Conservation (phyloP, 768 basidiomycete species). For the Tylopilus felleus region DNA sequence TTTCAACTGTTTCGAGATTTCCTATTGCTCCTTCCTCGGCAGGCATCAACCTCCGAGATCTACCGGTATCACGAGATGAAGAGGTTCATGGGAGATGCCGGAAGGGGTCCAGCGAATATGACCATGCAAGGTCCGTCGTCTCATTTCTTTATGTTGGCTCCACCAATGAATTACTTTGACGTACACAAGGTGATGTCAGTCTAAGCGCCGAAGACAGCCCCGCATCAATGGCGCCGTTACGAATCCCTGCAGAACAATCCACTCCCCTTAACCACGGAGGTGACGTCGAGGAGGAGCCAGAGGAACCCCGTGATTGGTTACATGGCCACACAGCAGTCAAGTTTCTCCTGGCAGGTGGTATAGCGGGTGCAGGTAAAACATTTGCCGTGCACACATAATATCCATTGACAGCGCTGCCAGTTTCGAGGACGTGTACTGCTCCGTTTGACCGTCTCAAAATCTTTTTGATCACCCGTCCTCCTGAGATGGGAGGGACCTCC, state of each 20-base stretch:
- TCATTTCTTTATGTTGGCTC: conserved; percentile 14
- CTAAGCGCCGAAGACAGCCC: conserved; percentile 75
- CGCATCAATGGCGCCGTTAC: conserved; percentile 30
- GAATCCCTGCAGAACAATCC: conserved; percentile 11
- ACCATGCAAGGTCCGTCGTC: conserved; percentile 78
- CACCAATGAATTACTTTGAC: conserved; percentile 23
- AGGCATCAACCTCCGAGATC: conserved; percentile 78
- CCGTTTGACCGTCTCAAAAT: conserved; percentile 97
- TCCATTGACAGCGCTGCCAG: conserved; percentile 39
- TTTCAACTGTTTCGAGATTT: conserved; percentile 91
- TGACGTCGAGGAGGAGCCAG: conserved; percentile 54
- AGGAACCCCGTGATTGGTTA: conserved; percentile 57
- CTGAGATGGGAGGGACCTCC: conserved; percentile 60
- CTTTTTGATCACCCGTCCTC: conserved; percentile 88
- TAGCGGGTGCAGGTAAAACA: conserved; percentile 85
- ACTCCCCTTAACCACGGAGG: conserved; percentile 32
- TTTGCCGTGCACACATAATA: not conserved
- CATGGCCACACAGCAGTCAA: conserved; percentile 74
- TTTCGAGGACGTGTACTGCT: conserved; percentile 94
- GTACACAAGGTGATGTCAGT: conserved; percentile 65
- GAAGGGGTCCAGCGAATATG: conserved; percentile 72
- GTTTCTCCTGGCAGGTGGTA: conserved; percentile 90
- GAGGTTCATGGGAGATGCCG: conserved; percentile 69
- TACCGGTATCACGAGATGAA: conserved; percentile 76
- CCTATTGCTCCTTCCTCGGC: conserved; percentile 80